Evolutionary conservation across 2,329 filamentous ascomycete genomes (phyloP).

Genomic region (Hypoxylon sp.): DNA sequence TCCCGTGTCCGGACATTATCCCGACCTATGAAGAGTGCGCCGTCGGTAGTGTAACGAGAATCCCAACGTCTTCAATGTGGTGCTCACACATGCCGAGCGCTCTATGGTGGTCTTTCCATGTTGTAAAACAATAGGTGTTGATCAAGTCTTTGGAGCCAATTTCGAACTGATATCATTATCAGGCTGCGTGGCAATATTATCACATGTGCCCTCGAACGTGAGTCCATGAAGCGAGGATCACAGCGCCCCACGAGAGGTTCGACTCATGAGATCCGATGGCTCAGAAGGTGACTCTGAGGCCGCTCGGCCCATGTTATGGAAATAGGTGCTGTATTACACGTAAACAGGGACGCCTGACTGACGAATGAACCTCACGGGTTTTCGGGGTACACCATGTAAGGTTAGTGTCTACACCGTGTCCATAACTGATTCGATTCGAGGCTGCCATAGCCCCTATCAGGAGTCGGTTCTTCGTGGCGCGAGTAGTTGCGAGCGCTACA

Average conservation of each 20-base stretch:
- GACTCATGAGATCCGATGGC: slow-evolving; percentile 5
- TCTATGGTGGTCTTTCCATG: slow-evolving; percentile 16
- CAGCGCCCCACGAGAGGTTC: not conserved
- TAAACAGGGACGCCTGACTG: not conserved
- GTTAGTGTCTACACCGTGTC: not conserved
- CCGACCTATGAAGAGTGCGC: slow-evolving; percentile 20
- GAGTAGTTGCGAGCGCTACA: not conserved
- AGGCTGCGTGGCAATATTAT: slow-evolving; percentile 11
- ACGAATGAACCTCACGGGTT: not conserved
- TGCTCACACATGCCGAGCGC: slow-evolving; percentile 6
- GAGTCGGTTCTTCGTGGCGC: not conserved
- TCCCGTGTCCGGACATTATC: slow-evolving; percentile 3
- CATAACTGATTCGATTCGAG: not conserved
- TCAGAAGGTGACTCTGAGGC: not conserved
- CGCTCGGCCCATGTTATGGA: slow-evolving; percentile 3
- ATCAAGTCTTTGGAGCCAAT: slow-evolving; percentile 13
- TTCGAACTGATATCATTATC: slow-evolving; percentile 6
- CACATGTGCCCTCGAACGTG: slow-evolving; percentile 10
- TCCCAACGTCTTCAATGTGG: slow-evolving; percentile 13
- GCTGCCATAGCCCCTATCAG: not conserved
- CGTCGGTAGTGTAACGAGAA: slow-evolving; percentile 32
- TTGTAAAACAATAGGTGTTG: slow-evolving; percentile 16
- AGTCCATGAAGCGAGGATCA: slow-evolving; percentile 6
- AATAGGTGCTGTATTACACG: slow-evolving; percentile 7
- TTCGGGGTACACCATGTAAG: not conserved